These are phyloP conservation scores for Myrmaecium sp. DNA, from an alignment of 2,329 filamentous ascomycete species.

Conservation along the genomic window DNA sequence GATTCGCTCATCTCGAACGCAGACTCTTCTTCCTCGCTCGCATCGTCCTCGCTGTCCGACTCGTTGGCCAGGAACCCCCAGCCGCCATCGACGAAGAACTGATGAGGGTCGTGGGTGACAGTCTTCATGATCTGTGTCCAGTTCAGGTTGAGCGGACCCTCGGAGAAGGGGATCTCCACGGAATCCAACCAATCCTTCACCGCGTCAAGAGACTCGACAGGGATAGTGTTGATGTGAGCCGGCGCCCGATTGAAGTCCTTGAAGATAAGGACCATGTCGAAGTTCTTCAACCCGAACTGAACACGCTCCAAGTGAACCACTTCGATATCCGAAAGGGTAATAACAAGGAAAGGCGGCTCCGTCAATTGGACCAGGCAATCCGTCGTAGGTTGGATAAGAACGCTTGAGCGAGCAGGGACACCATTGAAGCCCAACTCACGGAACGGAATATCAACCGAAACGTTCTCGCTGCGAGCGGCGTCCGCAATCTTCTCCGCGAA, in stretches of 20 bases:
- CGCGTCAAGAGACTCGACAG: constrained; percentile 81
- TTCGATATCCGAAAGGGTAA: constrained; percentile 91
- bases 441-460: constrained; percentile 93
- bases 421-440: constrained; percentile 92
- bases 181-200: constrained; percentile 97
- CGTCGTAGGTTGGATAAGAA: constrained; percentile 88
- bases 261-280: constrained; percentile 95
- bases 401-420: constrained; percentile 88
- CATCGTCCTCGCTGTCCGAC: constrained; percentile 66
- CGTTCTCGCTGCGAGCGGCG: constrained; percentile 74
- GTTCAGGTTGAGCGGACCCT: constrained; percentile 93
- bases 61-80: constrained; percentile 87
- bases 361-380: constrained; percentile 95
- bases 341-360: constrained; percentile 89
- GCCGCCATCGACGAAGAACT: constrained; percentile 88
- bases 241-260: constrained; percentile 89
- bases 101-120: constrained; percentile 79
- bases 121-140: constrained; percentile 99
- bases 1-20: constrained; percentile 83
- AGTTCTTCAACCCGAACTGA: constrained; percentile 92
- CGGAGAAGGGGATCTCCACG: constrained; percentile 83
- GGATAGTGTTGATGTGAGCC: constrained; percentile 94
- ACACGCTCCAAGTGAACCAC: constrained; percentile 93
- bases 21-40: constrained; percentile 74
- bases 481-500: constrained; percentile 97